Evolutionary conservation across 2,329 filamentous ascomycete genomes (phyloP).

Genomic region (Hypocreales sp.): DNA sequence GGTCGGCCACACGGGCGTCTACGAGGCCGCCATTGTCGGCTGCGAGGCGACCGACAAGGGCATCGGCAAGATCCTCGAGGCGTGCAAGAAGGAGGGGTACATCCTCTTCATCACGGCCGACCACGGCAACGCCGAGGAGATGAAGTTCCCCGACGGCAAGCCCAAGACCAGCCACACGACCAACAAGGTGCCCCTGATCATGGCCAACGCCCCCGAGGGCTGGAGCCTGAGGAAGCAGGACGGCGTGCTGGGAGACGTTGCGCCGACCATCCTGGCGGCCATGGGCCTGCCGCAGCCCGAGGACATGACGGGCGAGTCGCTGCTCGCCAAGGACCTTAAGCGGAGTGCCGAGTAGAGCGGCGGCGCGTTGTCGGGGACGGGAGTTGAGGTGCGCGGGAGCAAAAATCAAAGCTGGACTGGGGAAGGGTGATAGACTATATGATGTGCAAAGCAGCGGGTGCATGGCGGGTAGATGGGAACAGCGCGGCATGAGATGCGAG

Average conservation of each 20-base stretch:
- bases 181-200: constrained; percentile 94
- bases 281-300: constrained; percentile 86
- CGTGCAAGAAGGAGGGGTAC: constrained; percentile 86
- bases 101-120: constrained; percentile 91
- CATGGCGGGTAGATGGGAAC: too few species aligned
- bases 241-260: constrained; percentile 92
- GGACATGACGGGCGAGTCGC: constrained; percentile 79
- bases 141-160: constrained; percentile 90
- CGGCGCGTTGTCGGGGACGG: too few species aligned
- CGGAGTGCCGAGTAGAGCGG: constrained; percentile 11
- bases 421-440: too few species aligned
- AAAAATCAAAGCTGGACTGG: too few species aligned
- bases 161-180: constrained; percentile 97
- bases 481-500: too few species aligned
- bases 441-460: too few species aligned
- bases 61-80: constrained; percentile 83
- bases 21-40: constrained; percentile 80
- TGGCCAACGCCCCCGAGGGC: constrained; percentile 87
- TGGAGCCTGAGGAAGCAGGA: constrained; percentile 73
- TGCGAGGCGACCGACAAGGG: constrained; percentile 81
- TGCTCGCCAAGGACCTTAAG: constrained; percentile 58
- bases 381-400: too few species aligned
- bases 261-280: constrained; percentile 76
- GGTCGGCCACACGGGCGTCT: constrained; percentile 97
- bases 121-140: constrained; percentile 97